Conservation (phyloP, 2,329 filamentous ascomycete species). For the Nemania serpens region DNA sequence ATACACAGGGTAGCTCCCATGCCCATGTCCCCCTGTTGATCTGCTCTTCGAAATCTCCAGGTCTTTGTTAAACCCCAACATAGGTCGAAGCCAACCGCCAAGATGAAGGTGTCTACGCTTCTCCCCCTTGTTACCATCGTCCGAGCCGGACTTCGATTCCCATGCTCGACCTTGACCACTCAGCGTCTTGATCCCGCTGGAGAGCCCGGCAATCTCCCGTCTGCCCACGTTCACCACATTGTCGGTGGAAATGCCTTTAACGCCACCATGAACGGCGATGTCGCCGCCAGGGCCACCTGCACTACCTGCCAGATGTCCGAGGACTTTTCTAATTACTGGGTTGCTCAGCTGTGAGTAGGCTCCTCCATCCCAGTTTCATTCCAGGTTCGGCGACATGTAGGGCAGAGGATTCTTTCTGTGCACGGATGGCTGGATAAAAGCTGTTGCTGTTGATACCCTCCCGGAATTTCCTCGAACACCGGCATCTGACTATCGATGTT, state of each 20-base stretch:
- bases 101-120: constrained; percentile 21
- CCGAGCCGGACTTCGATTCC: constrained; percentile 28
- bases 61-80: background rate
- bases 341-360: constrained; percentile 10
- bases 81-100: background rate
- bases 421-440: background rate
- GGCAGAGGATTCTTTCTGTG: background rate
- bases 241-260: constrained; percentile 31
- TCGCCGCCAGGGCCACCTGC: constrained; percentile 26
- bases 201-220: constrained; percentile 23
- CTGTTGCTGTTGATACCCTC: background rate
- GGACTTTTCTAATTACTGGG: constrained; percentile 38
- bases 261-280: constrained; percentile 25
- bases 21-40: no score
- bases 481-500: background rate
- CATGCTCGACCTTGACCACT: constrained; percentile 25
- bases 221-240: constrained; percentile 28
- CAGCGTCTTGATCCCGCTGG: constrained; percentile 29
- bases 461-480: background rate
- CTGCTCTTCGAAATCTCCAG: background rate
- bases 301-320: constrained; percentile 36
- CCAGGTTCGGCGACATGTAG: no score
- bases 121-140: constrained; percentile 8
- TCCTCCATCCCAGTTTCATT: background rate
- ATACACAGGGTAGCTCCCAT: background rate